Evolutionary conservation across 2,329 filamentous ascomycete genomes (phyloP), one percentile per base, ranked within the genome.

Genomic region (Juglanconis juglandina): DNA sequence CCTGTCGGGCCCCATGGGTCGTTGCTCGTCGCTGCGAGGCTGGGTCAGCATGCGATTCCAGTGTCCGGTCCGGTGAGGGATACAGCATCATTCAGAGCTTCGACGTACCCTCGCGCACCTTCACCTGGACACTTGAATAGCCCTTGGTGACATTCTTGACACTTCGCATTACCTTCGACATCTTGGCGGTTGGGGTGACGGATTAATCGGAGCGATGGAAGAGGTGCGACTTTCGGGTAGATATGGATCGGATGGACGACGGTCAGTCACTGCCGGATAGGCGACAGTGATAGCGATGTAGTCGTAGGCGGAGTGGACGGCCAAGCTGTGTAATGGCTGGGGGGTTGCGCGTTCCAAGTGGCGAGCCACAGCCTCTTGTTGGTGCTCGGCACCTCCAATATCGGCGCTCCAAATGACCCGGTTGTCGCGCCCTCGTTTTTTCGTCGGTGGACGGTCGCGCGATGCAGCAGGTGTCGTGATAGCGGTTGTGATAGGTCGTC

Each of bases 111-210:
- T 96, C 94, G 80, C 93, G 88, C 76, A 99, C 95, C 81, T 98
- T 98, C 76, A 98, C 91, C 82, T 99, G 94, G 70, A 96, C 92
- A 67, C 85, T 88, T 41, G 94, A 97, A 75, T 99, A 99, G 69
- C 95, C 95, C 81, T 98, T 99, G 76, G 95, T 98, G 77, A 99
- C 94, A 82, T 98, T 99, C 81, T 97, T 98, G 71, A 98, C 93
- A 74, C 91, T 96, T 77, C 95, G 87, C 74, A 98, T 92, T 75
- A 98, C 92, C 79, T 96, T 96, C 62, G 94, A 97, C 95, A 99
- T 99, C 64, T 72, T 82, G 73, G 65, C 72, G 71, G 67, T 66
- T 60, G 52, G 54, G 35, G 58, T 49, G 42, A 17, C 11, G n/a
- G 39, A 41, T 48, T 30, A 54, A 17, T 37, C 42, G 17, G 30